Evolutionary conservation across 495 filamentous ascomycete species (phyloP), one percentile per base, ranked within the genome.

Genomic region (Neurospora hispaniola): DNA sequence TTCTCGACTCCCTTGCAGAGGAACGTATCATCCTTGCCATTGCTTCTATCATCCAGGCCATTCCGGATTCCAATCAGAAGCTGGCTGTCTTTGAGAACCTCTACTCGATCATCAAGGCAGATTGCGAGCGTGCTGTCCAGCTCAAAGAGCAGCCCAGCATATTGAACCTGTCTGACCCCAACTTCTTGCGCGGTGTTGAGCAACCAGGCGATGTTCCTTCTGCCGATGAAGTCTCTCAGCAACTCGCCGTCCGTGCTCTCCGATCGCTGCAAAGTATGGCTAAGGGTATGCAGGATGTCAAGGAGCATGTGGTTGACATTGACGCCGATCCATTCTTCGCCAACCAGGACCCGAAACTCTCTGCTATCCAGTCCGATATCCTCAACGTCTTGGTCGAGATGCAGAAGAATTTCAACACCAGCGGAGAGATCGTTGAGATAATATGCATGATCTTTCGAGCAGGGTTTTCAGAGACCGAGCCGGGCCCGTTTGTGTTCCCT

Each of bases 11-110:
- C 16, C 82, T 88, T 38, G 91, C 90, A 0, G 95, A 97, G 83
- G 92, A 96, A 75, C 88, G 87, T 62, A 88, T 98, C 4, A 81
- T 97, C 14, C 92, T 92, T 72, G 93, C 90, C 9, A 95, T 98
- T 71, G 89, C 94, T 9, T 89, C 90, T 16, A 92, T 98, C 71
- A 89, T 97, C 43, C 93, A 97, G 76, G 93, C 91, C 42, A 81
- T 96, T 39, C 84, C 87, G 8, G 82, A 86, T 0, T 90, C 96
- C 70, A 82, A 86, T 46, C 81, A 87, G 46, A 92, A 92, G 78
- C 80, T 88, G 3, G 82, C 80, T 39, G 88, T 88, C 3, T 82
- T 96, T 11, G 86, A 88, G 70, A 82, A 86, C 70, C 85, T 98
- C 12, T 82, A 97, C 11, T 78, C 79, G 12, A 90, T 90, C 73